Conservation (phyloP, 768 basidiomycete species). For the Tephrocybe sp. region DNA sequence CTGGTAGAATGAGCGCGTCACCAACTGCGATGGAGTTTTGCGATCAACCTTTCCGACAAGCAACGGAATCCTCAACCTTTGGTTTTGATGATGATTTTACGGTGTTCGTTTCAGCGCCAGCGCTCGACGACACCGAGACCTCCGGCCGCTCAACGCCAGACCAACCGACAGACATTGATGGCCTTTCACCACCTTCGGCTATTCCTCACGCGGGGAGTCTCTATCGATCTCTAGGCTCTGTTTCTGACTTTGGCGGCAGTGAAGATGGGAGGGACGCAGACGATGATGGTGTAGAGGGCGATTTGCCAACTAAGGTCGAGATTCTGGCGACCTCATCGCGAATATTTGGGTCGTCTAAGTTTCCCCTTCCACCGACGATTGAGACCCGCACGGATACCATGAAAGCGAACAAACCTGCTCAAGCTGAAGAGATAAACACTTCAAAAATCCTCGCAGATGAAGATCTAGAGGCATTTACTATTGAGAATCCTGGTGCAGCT, state of each 20-base stretch:
- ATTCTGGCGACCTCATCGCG: conserved; percentile 46
- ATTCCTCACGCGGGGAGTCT: conserved; percentile 21
- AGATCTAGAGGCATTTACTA: conserved; percentile 3
- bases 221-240: conserved; percentile 58
- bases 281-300: conserved; percentile 26
- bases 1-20: conserved; percentile 26
- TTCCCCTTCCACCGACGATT: background rate
- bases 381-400: background rate
- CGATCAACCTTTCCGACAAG: background rate
- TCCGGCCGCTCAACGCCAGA: conserved; percentile 24
- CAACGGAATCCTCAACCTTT: conserved; percentile 13
- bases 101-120: conserved; percentile 67
- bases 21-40: conserved; percentile 22
- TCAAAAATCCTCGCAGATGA: conserved; percentile 2
- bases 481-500: background rate
- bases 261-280: conserved; percentile 31
- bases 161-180: conserved; percentile 19
- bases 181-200: conserved; percentile 16
- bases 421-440: background rate
- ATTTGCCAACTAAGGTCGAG: conserved; percentile 48
- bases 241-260: conserved; percentile 56
- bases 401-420: background rate
- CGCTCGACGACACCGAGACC: conserved; percentile 16
- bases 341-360: conserved; percentile 43
- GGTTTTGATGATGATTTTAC: conserved; percentile 83